Evolutionary conservation across 129 eudicot species (phyloP).

Genomic region (Centaurea solstitialis): DNA sequence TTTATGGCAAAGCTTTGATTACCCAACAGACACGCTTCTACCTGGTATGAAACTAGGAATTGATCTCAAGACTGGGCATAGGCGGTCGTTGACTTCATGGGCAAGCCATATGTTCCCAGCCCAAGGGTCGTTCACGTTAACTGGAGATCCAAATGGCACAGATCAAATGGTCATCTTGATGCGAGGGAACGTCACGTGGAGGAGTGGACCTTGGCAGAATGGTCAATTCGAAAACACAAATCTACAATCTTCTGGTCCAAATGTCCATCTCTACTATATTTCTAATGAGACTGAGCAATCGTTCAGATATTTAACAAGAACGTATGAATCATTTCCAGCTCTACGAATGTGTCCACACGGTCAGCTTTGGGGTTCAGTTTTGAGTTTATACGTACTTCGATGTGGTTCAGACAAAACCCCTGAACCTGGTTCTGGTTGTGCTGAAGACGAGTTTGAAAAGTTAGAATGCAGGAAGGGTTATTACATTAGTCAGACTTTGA

Average conservation of each 20-base stretch:
- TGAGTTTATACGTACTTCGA: background rate
- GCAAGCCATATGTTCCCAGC: background rate
- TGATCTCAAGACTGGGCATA: slow-evolving; percentile 40
- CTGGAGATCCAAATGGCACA: slow-evolving; percentile 9
- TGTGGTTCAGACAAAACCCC: background rate
- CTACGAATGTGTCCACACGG: slow-evolving; percentile 15
- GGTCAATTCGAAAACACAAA: slow-evolving; percentile 21
- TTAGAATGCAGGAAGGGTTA: slow-evolving; percentile 31
- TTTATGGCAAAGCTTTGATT: slow-evolving; percentile 48
- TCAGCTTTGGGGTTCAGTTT: background rate
- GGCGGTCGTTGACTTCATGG: slow-evolving; percentile 31
- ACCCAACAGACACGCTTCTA: slow-evolving; percentile 34
- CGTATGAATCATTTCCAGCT: slow-evolving; percentile 18
- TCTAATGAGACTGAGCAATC: slow-evolving; percentile 35
- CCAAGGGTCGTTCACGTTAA: slow-evolving; percentile 14
- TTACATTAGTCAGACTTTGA: background rate
- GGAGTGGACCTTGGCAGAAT: slow-evolving; percentile 39
- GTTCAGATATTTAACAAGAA: slow-evolving; percentile 20
- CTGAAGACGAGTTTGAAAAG: slow-evolving; percentile 6
- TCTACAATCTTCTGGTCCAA: background rate
- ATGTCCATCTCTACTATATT: slow-evolving; percentile 13
- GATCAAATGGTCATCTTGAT: slow-evolving; percentile 31
- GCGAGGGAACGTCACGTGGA: slow-evolving; percentile 28
- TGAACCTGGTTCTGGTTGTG: slow-evolving; percentile 18
- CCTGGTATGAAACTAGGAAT: slow-evolving; percentile 40